A percentile compares a stretch with the other conserved stretches of the same genome.
phyloP scores from a whole-genome alignment of 768 basidiomycete genomes.

The Stropharia rugosoannulata region DNA sequence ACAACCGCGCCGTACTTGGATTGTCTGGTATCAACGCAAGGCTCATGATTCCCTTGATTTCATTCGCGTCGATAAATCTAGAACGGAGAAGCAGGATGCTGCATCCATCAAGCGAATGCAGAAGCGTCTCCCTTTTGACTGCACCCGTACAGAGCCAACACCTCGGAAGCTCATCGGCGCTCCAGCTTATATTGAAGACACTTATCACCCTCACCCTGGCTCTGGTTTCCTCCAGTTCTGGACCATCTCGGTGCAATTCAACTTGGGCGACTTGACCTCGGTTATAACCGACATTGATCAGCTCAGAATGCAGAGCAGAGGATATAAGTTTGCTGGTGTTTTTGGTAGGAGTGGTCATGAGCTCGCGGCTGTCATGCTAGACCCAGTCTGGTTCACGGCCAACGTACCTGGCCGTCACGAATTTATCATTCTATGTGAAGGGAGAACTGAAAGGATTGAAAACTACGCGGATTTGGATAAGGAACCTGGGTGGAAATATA shows the following conservation, averaged over 20 bases:
- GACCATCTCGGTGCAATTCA: neutral
- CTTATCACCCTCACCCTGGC: neutral
- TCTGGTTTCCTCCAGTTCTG: conserved; percentile 5
- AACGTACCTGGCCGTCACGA: conserved; percentile 1
- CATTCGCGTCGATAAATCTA: neutral
- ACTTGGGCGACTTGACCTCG: neutral
- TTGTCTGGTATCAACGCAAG: conserved; percentile 11
- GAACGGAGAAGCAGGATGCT: neutral
- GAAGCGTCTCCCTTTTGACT: neutral
- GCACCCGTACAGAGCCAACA: neutral
- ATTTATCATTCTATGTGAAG: conserved; percentile 11
- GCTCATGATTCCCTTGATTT: conserved; percentile 9
- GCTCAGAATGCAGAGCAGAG: neutral
- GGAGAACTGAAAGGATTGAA: neutral
- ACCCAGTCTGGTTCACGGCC: neutral
- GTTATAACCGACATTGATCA: neutral
- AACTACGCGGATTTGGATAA: neutral
- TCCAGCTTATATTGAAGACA: neutral
- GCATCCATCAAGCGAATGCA: neutral
- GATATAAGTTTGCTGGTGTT: neutral
- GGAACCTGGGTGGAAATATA: neutral
- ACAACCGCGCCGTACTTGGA: conserved; percentile 8
- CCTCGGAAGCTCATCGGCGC: neutral
- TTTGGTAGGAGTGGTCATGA: neutral
- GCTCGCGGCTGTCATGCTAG: neutral